A percentile compares a stretch with the other conserved stretches of the same genome.
Conservation (phyloP, 2,329 filamentous ascomycete genomes). For the Aspergillus latus region DNA sequence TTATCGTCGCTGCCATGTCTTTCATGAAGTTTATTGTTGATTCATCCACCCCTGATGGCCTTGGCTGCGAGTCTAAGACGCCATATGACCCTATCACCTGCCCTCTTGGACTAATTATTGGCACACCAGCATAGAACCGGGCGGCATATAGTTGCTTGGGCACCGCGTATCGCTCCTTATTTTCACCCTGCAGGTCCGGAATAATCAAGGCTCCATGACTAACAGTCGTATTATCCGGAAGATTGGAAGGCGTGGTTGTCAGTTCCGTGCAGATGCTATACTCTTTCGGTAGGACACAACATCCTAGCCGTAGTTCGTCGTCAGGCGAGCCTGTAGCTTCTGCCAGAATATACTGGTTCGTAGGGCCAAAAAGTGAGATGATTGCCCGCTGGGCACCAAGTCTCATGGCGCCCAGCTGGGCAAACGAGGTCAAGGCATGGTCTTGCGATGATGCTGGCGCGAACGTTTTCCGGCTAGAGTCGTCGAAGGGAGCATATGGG, state of each 20-base stretch:
- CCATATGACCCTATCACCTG: slow-evolving; percentile 59
- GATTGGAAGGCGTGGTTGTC: background rate
- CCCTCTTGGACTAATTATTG: slow-evolving; percentile 56
- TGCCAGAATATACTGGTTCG: slow-evolving; percentile 53
- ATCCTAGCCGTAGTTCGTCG: slow-evolving; percentile 33
- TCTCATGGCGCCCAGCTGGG: slow-evolving; percentile 50
- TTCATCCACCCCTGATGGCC: slow-evolving; percentile 23
- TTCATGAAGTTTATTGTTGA: slow-evolving; percentile 56
- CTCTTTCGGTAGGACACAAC: slow-evolving; percentile 29
- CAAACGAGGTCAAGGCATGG: slow-evolving; percentile 48
- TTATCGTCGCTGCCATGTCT: slow-evolving; percentile 57
- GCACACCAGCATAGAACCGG: slow-evolving; percentile 56
- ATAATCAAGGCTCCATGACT: background rate
- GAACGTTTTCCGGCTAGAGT: slow-evolving; percentile 7
- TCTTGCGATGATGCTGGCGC: slow-evolving; percentile 31
- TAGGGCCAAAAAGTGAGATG: slow-evolving; percentile 54
- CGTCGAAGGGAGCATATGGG: slow-evolving; percentile 16
- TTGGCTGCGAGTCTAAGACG: slow-evolving; percentile 56
- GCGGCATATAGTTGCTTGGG: slow-evolving; percentile 28
- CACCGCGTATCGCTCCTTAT: background rate
- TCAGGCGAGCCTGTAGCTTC: slow-evolving; percentile 46
- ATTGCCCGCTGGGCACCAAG: slow-evolving; percentile 45
- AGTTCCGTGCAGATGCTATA: slow-evolving; percentile 30
- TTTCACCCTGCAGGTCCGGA: background rate
- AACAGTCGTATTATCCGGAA: background rate